phyloP scores from a whole-genome alignment of 768 basidiomycete genomes.

The Macrocybe gigantea region DNA sequence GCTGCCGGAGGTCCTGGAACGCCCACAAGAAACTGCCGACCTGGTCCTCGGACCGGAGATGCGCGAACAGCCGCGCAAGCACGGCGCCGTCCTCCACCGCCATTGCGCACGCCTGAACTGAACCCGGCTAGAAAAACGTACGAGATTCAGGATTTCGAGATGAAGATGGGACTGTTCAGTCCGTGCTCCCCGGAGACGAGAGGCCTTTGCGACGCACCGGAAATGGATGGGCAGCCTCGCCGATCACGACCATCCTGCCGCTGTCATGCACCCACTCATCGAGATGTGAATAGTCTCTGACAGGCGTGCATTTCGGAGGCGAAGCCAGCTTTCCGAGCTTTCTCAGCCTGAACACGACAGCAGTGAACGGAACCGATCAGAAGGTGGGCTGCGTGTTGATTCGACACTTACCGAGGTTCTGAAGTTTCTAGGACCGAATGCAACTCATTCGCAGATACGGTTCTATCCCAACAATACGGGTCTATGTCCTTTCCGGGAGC shows the following conservation, averaged over 20 bases:
- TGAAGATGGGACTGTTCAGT: slow-evolving; percentile 12
- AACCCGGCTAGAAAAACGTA: slow-evolving; percentile 34
- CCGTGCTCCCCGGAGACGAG: too few relatives aligned
- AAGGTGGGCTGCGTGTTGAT: not conserved
- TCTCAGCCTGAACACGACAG: slow-evolving; percentile 19
- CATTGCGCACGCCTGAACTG: slow-evolving; percentile 38
- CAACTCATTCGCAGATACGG: slow-evolving; percentile 23
- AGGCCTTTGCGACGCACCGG: slow-evolving; percentile 22
- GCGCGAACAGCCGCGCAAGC: slow-evolving; percentile 48
- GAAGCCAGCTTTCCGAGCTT: slow-evolving; percentile 30
- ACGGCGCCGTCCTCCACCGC: slow-evolving; percentile 55
- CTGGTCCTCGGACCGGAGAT: slow-evolving; percentile 34
- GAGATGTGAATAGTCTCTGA: slow-evolving; percentile 29
- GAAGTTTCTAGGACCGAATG: slow-evolving; percentile 19
- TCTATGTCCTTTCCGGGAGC: slow-evolving; percentile 19
- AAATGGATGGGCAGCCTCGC: slow-evolving; percentile 53
- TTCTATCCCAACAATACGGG: slow-evolving; percentile 18
- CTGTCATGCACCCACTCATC: slow-evolving; percentile 47
- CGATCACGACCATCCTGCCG: slow-evolving; percentile 41
- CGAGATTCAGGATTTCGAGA: not conserved
- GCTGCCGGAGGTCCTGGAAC: slow-evolving; percentile 46
- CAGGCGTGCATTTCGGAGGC: slow-evolving; percentile 26
- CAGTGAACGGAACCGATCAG: not conserved
- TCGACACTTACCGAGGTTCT: slow-evolving; percentile 29
- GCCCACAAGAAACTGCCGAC: slow-evolving; percentile 42